Conservation (phyloP, 2,329 filamentous ascomycete genomes). For the Periconia macrospinosa region DNA sequence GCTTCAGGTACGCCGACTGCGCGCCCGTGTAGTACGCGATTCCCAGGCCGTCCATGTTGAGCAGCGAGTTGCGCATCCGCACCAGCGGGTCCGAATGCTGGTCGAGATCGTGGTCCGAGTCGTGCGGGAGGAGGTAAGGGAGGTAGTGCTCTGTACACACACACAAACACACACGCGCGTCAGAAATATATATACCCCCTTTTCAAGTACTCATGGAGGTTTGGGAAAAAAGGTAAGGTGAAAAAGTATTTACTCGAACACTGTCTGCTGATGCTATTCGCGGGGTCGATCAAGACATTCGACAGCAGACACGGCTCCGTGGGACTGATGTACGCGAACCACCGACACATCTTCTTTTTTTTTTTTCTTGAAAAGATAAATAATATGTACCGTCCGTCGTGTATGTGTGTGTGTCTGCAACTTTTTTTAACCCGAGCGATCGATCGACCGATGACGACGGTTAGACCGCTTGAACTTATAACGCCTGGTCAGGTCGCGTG, state of each 20-base stretch:
- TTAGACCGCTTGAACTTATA: no score
- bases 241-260: conserved; percentile 22
- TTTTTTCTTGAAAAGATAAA: no score
- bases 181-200: not conserved
- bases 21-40: conserved; percentile 57
- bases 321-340: conserved; percentile 59
- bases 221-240: not conserved
- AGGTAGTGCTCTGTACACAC: conserved; percentile 57
- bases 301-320: conserved; percentile 58
- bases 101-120: conserved; percentile 43
- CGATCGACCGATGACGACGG: no score
- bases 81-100: conserved; percentile 48
- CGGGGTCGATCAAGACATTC: conserved; percentile 55
- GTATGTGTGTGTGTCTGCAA: no score
- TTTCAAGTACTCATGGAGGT: no score
- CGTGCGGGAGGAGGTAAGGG: conserved; percentile 54
- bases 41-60: conserved; percentile 60
- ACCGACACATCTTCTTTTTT: conserved; percentile 48
- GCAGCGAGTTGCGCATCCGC: conserved; percentile 54
- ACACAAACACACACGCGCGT: no score
- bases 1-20: conserved; percentile 44
- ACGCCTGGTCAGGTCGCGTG: no score
- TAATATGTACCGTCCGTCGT: no score
- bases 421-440: no score
- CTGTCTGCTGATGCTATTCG: conserved; percentile 40